Base-by-base conservation (phyloP, 345 rosid species). In the Camelina neglecta region DNA sequence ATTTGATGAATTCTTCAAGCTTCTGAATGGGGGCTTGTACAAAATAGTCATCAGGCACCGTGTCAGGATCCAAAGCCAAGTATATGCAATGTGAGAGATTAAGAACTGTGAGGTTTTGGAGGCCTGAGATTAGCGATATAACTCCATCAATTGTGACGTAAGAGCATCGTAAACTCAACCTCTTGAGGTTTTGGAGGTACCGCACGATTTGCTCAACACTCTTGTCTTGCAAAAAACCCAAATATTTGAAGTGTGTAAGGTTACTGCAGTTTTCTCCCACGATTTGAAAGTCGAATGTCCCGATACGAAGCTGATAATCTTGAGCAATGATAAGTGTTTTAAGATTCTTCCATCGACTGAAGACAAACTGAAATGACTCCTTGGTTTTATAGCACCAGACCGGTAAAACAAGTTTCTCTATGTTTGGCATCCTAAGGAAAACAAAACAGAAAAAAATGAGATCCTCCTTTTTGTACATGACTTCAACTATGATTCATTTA, bases 371-470 rank as follows among this genome's bases (percentile, higher is more conserved):
- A 44, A 5, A 10, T 12, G 64, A 42, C 11, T 50, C 8, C 8
- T 44, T 15, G 24, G 8, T 24, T 6, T 18, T 36, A 56, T 8
- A 8, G 35, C n/a, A 54, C 69, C 64, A 73, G 16, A 24, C 21
- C 1, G 70, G 70, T 54, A 64, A 54, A 31, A 16, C 56, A 73
- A 73, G 71, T 44, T 54, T 54, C 71, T 73, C 71, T 7, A 64
- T 64, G 63, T 64, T 73, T 54, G 36, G 47, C 76, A 73, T 42
- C 47, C 76, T 63, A 29, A 29, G 9, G 12, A 0, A 39, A 36
- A 50, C 13, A 18, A 41, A 11, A 26, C 9, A 1, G 4, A 36
- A 39, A 44, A 45, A 39, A 44, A 45, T 45, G 18, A 45, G 49
- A 5, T 13, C 18, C 7, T 45, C 49, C 49, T 45, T 15, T 29